Conservation (phyloP, 495 filamentous ascomycete genomes). For the Chaetomidium leptoderma region DNA sequence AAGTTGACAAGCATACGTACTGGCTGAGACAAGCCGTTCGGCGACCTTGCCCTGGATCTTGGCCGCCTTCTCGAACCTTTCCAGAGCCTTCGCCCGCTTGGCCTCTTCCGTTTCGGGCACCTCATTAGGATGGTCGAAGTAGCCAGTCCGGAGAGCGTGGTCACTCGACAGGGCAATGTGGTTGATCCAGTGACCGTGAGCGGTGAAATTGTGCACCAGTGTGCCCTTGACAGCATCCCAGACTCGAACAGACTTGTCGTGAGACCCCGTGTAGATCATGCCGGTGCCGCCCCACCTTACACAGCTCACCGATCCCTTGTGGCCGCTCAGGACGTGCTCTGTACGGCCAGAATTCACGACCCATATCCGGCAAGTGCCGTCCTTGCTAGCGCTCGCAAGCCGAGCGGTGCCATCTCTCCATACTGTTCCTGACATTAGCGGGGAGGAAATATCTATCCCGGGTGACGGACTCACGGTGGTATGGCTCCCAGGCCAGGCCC, state of each 20-base stretch:
- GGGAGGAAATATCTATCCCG: no score
- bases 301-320: conserved; percentile 82
- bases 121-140: conserved; percentile 71
- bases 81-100: conserved; percentile 69
- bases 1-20: conserved; percentile 14
- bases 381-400: conserved; percentile 84
- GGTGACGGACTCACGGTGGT: conserved; percentile 50
- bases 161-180: conserved; percentile 93
- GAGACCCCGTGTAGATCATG: conserved; percentile 59
- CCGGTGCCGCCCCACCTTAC: conserved; percentile 93
- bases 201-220: conserved; percentile 68
- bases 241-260: conserved; percentile 89
- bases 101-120: conserved; percentile 64
- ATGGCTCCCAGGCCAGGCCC: conserved; percentile 88
- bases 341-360: conserved; percentile 70
- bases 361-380: conserved; percentile 87
- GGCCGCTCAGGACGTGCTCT: conserved; percentile 77
- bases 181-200: conserved; percentile 94
- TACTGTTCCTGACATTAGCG: conserved; percentile 25
- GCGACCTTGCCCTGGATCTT: conserved; percentile 71
- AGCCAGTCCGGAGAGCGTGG: conserved; percentile 81
- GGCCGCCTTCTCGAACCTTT: conserved; percentile 85
- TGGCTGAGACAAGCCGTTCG: conserved; percentile 81
- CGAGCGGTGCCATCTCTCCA: conserved; percentile 70
- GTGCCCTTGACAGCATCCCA: conserved; percentile 81